Percentiles rank a stretch among this genome's conserved stretches.
Conservation (phyloP, 1,284 basidiomycete species). For the Tremellales sp. region DNA sequence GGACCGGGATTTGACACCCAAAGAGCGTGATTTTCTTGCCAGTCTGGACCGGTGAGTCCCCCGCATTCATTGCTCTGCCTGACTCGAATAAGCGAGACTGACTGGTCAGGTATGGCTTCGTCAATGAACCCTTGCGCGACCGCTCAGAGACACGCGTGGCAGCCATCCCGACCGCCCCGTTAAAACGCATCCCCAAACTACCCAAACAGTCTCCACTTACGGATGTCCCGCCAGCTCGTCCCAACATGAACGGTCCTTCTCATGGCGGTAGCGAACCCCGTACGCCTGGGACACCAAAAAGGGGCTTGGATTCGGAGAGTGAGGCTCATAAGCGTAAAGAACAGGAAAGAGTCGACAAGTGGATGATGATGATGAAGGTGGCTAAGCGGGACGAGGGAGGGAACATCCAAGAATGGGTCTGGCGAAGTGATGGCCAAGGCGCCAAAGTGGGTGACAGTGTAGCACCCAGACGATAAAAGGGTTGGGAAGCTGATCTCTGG, state of each 20-base stretch:
- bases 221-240: conserved; percentile 35
- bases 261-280: conserved; percentile 15
- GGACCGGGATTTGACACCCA: conserved; percentile 31
- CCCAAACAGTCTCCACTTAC: conserved; percentile 47
- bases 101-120: conserved; percentile 78
- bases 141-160: conserved; percentile 67
- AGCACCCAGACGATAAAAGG: neutral
- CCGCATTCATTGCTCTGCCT: neutral
- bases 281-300: conserved; percentile 41
- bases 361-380: conserved; percentile 76
- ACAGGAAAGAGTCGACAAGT: conserved; percentile 69
- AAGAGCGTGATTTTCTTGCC: conserved; percentile 65
- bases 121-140: conserved; percentile 57
- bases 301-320: conserved; percentile 7
- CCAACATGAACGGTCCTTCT: conserved; percentile 16
- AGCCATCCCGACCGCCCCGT: conserved; percentile 59
- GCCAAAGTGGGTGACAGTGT: conserved; percentile 50
- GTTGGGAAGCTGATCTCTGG: neutral
- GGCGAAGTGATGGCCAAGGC: conserved; percentile 60
- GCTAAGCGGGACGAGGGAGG: conserved; percentile 64
- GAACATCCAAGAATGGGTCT: conserved; percentile 69
- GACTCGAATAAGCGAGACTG: conserved; percentile 7
- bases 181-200: conserved; percentile 60
- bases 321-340: conserved; percentile 55
- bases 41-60: conserved; percentile 70